Base-by-base conservation (phyloP, 2,329 filamentous ascomycete species). In the Colletotrichum karsti region DNA sequence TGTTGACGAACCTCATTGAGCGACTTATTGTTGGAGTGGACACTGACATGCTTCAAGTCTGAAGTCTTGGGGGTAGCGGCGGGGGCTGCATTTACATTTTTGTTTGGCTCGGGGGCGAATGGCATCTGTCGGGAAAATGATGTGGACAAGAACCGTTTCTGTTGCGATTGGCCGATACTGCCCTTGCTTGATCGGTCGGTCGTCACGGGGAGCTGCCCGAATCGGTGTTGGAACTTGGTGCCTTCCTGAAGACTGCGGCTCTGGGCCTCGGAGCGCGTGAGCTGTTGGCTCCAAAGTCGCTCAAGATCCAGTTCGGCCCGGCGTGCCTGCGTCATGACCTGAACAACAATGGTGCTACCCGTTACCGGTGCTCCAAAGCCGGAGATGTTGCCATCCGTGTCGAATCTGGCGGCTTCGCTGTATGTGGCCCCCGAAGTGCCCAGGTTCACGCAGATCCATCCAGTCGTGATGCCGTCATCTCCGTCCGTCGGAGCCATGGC, bases 401-500 rank as follows among this genome's bases (percentile, higher is more conserved):
- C 83, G 39, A 85, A 76, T 26, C 82, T 79, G 10, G 80, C 77
- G 13, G 80, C 76, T 69, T 88, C 84, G 8, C 77, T 75, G 15
- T 77, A 74, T n/a, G 85, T 83, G 22, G 87, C 86, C 46, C 91
- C 88, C 1, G 94, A 85, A 15, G 88, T 88, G 5, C 93, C 93
- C 9, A 96, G 87, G 76, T 97, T 97, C 69, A 98, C 93, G 79
- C 96, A 99, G 20, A 99, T 92, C 96, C 96, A 99, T 9, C 94
- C 95, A 1, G 95, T 98, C 12, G 92, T 91, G 58, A 97, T 93
- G 3, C 95, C 95, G 75, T 98, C 93, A 73, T 97, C 95, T 2
- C 87, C 82, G 53, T 87, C 87, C 13, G 86, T 85, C 10, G 88
- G 88, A 6, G 88, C 84, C 51, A 87, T 85, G n/a, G 90, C 89